phyloP scores from a whole-genome alignment of 139 green algal genomes.

The Chlamydomonas sp. region DNA sequence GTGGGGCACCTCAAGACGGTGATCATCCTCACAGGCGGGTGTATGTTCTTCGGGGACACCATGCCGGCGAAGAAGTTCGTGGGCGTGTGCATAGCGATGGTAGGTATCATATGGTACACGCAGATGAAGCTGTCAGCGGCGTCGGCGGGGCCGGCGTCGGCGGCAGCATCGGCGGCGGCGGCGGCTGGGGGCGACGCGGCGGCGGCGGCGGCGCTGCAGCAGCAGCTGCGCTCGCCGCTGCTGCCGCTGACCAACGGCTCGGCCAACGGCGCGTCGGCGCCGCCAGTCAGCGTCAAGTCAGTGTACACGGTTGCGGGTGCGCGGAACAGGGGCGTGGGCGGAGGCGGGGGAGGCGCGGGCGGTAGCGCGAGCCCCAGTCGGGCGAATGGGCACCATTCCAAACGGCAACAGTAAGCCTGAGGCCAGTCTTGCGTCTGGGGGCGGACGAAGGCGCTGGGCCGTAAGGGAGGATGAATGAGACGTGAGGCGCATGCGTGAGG shows the following conservation, averaged over 20 bases:
- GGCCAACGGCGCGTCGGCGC: neutral
- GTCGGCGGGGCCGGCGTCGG: neutral
- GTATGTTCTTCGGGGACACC: conserved; percentile 85
- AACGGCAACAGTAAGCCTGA: too few species aligned
- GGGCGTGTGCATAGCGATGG: conserved; percentile 81
- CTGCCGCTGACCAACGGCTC: conserved; percentile 1
- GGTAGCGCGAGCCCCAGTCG: neutral
- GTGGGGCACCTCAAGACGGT: conserved; percentile 87
- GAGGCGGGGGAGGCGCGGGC: neutral
- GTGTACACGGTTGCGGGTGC: conserved; percentile 19
- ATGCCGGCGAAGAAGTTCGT: conserved; percentile 82
- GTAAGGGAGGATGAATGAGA: too few species aligned
- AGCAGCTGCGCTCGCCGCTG: neutral
- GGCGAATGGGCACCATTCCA: neutral
- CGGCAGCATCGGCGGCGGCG: neutral
- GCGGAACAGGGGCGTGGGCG: neutral
- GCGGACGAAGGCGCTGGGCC: too few species aligned
- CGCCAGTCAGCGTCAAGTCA: conserved; percentile 9
- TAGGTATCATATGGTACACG: conserved; percentile 86
- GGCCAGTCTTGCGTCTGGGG: too few species aligned
- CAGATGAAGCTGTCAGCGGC: conserved; percentile 44
- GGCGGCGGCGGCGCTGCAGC: too few species aligned
- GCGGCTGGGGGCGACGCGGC: neutral
- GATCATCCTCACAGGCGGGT: conserved; percentile 85
- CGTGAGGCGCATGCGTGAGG: too few species aligned